Evolutionary conservation across 2,329 filamentous ascomycete genomes (phyloP).

Genomic region (Aspergillus thermomutatus): DNA sequence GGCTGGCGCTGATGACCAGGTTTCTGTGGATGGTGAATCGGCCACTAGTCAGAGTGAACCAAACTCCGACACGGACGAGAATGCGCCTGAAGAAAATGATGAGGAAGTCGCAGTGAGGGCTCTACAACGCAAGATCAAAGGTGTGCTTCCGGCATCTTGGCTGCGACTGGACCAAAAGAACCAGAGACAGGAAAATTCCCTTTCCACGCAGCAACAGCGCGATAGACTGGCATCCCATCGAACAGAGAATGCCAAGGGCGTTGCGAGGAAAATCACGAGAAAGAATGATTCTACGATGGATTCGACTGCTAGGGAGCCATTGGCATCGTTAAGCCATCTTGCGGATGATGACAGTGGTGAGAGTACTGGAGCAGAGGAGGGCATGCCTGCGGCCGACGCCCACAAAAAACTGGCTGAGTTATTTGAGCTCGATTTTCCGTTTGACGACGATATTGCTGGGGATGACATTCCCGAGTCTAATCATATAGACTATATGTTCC

Average conservation of each 20-base stretch:
- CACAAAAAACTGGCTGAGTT: slow-evolving; percentile 13
- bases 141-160: slow-evolving; percentile 50
- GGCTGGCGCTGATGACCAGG: slow-evolving; percentile 12
- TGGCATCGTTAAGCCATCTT: slow-evolving; percentile 18
- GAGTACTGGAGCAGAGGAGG: neutral
- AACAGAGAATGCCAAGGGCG: slow-evolving; percentile 29
- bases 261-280: slow-evolving; percentile 31
- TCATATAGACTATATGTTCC: slow-evolving; percentile 41
- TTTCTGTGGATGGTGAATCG: slow-evolving; percentile 16
- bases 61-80: slow-evolving; percentile 13
- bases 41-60: slow-evolving; percentile 15
- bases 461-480: slow-evolving; percentile 42
- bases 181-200: slow-evolving; percentile 21
- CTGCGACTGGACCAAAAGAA: slow-evolving; percentile 39
- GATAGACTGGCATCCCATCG: slow-evolving; percentile 17
- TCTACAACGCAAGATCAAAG: slow-evolving; percentile 42
- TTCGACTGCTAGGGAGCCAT: slow-evolving; percentile 10
- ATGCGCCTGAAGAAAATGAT: slow-evolving; percentile 8
- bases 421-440: slow-evolving; percentile 20
- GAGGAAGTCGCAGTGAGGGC: slow-evolving; percentile 28
- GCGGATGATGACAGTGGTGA: slow-evolving; percentile 30
- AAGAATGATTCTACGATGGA: slow-evolving; percentile 15
- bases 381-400: neutral
- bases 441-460: slow-evolving; percentile 17
- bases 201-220: slow-evolving; percentile 15